A percentile compares a stretch with the other conserved stretches of the same genome.
Evolutionary conservation across 352 stramenopile species (phyloP).

Genomic region (Pythium biforme): DNA sequence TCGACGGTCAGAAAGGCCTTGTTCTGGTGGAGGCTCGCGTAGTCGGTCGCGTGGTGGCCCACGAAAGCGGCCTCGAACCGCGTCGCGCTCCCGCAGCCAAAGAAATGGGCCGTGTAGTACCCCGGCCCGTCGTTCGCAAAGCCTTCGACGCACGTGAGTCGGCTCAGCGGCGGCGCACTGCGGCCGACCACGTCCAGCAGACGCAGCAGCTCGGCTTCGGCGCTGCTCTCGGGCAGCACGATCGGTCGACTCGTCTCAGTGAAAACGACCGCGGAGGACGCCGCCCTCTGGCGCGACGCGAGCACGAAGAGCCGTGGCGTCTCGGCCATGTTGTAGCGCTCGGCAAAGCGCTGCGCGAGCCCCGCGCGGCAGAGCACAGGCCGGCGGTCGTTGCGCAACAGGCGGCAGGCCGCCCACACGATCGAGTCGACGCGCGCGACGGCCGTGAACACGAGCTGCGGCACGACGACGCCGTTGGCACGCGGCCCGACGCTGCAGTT

Average conservation of each 20-base stretch:
- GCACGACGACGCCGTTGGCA: background rate
- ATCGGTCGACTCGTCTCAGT: conserved; percentile 14
- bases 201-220: conserved; percentile 49
- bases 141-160: conserved; percentile 45
- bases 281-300: background rate
- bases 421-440: conserved; percentile 44
- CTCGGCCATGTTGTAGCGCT: conserved; percentile 38
- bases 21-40: conserved; percentile 33
- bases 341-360: conserved; percentile 43
- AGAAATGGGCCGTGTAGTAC: conserved; percentile 28
- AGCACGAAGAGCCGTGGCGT: conserved; percentile 24
- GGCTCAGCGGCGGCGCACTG: conserved; percentile 33
- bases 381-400: conserved; percentile 48
- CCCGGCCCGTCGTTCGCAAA: conserved; percentile 34
- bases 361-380: conserved; percentile 57
- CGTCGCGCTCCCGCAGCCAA: conserved; percentile 50
- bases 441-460: conserved; percentile 6
- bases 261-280: background rate
- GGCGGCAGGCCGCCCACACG: conserved; percentile 52
- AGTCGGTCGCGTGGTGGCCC: conserved; percentile 34
- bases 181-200: conserved; percentile 50
- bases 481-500: conserved; percentile 19
- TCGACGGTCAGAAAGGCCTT: conserved; percentile 48
- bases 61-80: conserved; percentile 39
- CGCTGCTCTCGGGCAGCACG: conserved; percentile 41